Base-by-base conservation (phyloP, 139 green algal species). In the Axilococcus clingmanii region DNA sequence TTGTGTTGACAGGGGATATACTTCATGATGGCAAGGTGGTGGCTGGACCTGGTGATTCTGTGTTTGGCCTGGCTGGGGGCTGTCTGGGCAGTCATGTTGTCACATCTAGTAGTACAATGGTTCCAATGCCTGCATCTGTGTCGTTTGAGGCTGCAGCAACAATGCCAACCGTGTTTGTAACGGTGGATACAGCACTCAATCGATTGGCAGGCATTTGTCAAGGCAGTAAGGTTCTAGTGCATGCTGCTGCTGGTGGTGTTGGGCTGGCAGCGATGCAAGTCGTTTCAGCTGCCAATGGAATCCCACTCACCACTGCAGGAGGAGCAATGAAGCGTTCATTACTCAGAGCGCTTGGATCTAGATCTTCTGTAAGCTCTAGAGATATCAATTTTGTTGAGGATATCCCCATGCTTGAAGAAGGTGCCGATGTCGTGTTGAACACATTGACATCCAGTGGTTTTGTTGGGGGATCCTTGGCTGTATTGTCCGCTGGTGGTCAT, bases 371-470 rank as follows among this genome's bases (percentile, higher is more conserved):
- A 12, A 60, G 41, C 35, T 84, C 72, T 16, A 58, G 84, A 16
- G 70, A 80, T 51, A 58, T 63, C 5, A 23, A 11, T 19, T 89
- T 85, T 58, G 60, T n/a, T 33, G 52, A 48, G 22, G 54, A 62
- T 7, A 2, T 60, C 3, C 11, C 48, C 11, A n/a, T 57, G 2
- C 14, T 12, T 20, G 30, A 4, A 16, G 12, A n/a, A 3, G 27
- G 23, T 36, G 28, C 49, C 7, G 27, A 47, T 32, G 35, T 76
- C 14, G 63, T 73, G 23, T 66, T 93, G 14, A 93, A 93, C 68
- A 78, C 72, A n/a, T 64, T 94, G 55, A 94, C 84, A 11, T 80
- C 70, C 5, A 71, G 77, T 15, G 84, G 81, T 44, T 83, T 94
- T 72, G 81, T 94, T 41, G 65, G 61, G 6, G 77, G 63, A 19